Conservation (phyloP, 2,329 filamentous ascomycete species). For the Fusarium nodosum region DNA sequence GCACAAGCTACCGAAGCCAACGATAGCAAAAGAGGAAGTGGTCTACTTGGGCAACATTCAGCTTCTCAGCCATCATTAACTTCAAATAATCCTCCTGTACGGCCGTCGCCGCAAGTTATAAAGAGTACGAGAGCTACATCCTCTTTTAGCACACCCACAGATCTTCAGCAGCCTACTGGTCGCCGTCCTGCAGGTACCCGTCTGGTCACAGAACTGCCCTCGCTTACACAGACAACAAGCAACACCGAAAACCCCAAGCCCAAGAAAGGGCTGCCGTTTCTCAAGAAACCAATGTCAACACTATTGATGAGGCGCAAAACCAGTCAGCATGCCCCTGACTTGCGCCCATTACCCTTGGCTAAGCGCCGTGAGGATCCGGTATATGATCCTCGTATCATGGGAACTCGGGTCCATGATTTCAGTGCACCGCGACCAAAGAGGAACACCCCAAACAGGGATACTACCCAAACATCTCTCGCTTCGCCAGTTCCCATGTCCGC, state of each 20-base stretch:
- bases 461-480: conserved; percentile 21
- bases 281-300: conserved; percentile 72
- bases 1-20: conserved; percentile 42
- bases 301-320: conserved; percentile 69
- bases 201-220: conserved; percentile 56
- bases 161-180: conserved; percentile 59
- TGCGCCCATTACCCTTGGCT: conserved; percentile 58
- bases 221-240: conserved; percentile 49
- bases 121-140: conserved; percentile 53
- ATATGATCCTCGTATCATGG: conserved; percentile 75
- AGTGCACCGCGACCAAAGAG: conserved; percentile 69
- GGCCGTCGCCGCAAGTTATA: conserved; percentile 43
- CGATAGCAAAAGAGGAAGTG: conserved; percentile 37
- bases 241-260: conserved; percentile 60
- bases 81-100: conserved; percentile 47
- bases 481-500: conserved; percentile 34
- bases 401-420: conserved; percentile 75
- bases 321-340: conserved; percentile 63
- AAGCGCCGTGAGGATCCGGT: conserved; percentile 59
- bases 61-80: conserved; percentile 36
- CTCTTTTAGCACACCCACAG: conserved; percentile 64
- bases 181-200: conserved; percentile 61
- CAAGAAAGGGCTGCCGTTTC: conserved; percentile 68
- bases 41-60: conserved; percentile 34
- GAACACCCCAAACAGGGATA: conserved; percentile 34